Base-by-base conservation (phyloP, 345 rosid genomes). In the Rubroshorea leprosula region DNA sequence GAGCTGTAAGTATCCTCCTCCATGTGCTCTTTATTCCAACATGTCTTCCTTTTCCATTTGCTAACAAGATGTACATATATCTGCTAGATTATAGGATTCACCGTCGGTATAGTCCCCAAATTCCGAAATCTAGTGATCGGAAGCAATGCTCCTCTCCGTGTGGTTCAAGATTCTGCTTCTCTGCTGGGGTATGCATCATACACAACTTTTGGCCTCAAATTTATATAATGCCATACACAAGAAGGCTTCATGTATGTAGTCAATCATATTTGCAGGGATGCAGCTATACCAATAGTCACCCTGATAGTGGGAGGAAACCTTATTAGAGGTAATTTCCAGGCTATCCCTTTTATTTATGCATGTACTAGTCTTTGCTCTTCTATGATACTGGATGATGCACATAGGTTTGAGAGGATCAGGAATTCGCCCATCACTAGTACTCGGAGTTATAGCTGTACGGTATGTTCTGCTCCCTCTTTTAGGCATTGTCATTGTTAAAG, bases 271-370 rank as follows among this genome's bases (percentile, higher is more conserved):
- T 63, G 19, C 70, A 86, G 94, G 64, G 78, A 86, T 22, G 94
- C 77, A 54, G 71, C 94, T 19, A 79, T 86, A 66, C 95, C 95
- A 46, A 65, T 76, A 35, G 58, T 83, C 51, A 86, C 84, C 24
- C 69, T 86, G 55, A 71, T 86, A 29, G 38, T 86, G 13, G 95
- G 95, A 57, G 84, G 83, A 41, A 86, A 83, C 74, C 84, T 83
- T 43, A 77, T 83, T 19, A 74, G 55, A 76, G 95, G 90, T 83
- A 69, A 25, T 23, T 6, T 23, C 46, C 17, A 54, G 14, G 17
- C n/a, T 0, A 51, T 24, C 12, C 35, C 4, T 16, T 22, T 23
- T 51, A 29, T 15, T 23, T 5, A 1, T 23, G 23, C 14, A 3
- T 51, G 11, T 23, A 11, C 17, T 23, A 7, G 8, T n/a, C 23